These are phyloP conservation scores for Phylloporus scabripes DNA, from an alignment of 768 basidiomycete genomes.

Conservation along the genomic window DNA sequence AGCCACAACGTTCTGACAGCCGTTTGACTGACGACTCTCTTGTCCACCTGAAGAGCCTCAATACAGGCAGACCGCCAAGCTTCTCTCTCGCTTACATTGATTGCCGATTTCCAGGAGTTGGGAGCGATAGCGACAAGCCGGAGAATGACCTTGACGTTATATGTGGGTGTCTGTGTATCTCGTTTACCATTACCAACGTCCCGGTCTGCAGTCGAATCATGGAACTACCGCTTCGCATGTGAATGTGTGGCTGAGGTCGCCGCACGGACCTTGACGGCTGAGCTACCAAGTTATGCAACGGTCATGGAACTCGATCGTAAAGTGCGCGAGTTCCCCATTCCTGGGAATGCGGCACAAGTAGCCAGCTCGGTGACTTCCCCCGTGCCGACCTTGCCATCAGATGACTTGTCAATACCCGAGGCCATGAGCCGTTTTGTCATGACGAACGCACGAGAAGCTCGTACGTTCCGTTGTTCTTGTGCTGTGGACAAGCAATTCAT, in stretches of 20 bases:
- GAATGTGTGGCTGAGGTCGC: slow-evolving; percentile 65
- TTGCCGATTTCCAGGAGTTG: slow-evolving; percentile 49
- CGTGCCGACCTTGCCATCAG: slow-evolving; percentile 12
- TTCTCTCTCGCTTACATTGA: slow-evolving; percentile 64
- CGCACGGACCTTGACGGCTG: slow-evolving; percentile 54
- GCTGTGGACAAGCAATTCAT: background rate
- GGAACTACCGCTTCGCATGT: slow-evolving; percentile 59
- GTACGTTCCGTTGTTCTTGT: slow-evolving; percentile 24
- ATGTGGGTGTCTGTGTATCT: slow-evolving; percentile 23
- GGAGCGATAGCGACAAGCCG: slow-evolving; percentile 2
- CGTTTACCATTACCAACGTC: background rate
- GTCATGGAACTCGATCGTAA: slow-evolving; percentile 65
- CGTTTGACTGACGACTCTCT: slow-evolving; percentile 7
- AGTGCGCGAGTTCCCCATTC: slow-evolving; percentile 60
- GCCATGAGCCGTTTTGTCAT: slow-evolving; percentile 39
- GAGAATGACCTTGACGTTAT: slow-evolving; percentile 21
- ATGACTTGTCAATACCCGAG: slow-evolving; percentile 15
- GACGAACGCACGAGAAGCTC: slow-evolving; percentile 31
- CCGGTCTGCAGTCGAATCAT: slow-evolving; percentile 45
- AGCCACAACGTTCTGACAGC: background rate
- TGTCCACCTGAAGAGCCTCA: slow-evolving; percentile 45
- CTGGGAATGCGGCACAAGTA: slow-evolving; percentile 39
- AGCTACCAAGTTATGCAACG: slow-evolving; percentile 57
- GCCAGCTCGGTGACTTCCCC: slow-evolving; percentile 31
- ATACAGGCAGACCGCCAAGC: slow-evolving; percentile 65